A percentile compares a stretch with the other conserved stretches of the same genome.
Conservation (phyloP, 2,329 filamentous ascomycete genomes). For the Knufia petricola region DNA sequence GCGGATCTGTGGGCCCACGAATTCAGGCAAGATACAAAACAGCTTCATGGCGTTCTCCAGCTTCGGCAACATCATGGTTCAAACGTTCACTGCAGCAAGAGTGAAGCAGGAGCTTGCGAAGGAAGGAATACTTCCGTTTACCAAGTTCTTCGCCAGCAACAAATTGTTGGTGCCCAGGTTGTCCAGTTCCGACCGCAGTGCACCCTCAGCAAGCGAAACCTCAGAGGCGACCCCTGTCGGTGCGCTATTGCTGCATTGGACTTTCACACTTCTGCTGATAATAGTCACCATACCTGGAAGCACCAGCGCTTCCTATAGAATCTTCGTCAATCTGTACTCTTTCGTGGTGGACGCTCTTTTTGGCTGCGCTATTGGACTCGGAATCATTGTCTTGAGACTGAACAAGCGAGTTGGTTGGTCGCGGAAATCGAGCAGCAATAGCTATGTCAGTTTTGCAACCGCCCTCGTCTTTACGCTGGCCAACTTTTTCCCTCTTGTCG, state of each 20-base stretch:
- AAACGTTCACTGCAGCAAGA: conserved; percentile 45
- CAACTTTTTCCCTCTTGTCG: conserved; percentile 6
- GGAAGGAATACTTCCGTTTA: conserved; percentile 45
- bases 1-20: conserved; percentile 22
- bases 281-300: conserved; percentile 23
- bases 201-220: conserved; percentile 19
- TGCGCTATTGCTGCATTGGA: conserved; percentile 32
- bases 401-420: neutral
- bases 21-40: conserved; percentile 34
- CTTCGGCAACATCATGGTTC: conserved; percentile 48
- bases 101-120: conserved; percentile 55
- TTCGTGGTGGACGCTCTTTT: conserved; percentile 33
- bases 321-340: conserved; percentile 31
- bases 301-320: conserved; percentile 24
- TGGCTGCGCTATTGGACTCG: conserved; percentile 17
- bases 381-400: conserved; percentile 2
- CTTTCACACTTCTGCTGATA: conserved; percentile 29
- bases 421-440: conserved; percentile 6
- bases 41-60: conserved; percentile 45
- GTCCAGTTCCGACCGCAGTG: neutral
- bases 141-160: conserved; percentile 37
- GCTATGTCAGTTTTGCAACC: conserved; percentile 7
- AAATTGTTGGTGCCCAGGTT: conserved; percentile 1
- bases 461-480: conserved; percentile 4
- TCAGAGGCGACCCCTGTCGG: conserved; percentile 31